Base-by-base conservation (phyloP, 495 filamentous ascomycete genomes). In the Penicillium malachiteum region DNA sequence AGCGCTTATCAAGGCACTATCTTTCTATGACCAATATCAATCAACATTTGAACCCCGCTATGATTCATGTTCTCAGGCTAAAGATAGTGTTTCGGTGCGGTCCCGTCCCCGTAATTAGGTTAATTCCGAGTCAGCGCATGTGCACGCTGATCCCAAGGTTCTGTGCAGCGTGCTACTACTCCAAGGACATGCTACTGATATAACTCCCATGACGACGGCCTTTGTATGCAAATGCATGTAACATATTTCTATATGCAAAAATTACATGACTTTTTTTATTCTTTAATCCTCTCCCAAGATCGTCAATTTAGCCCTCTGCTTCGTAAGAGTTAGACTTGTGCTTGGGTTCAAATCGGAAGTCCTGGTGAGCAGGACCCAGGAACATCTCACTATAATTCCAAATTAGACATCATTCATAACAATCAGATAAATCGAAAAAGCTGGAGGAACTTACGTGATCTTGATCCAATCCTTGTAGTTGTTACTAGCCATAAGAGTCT, bases 401-500 rank as follows among this genome's bases (percentile, higher is more conserved):
- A 12, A 51, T 71, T 60, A 67, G 62, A 42, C 18, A 35, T 44
- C 0, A 46, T 42, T 39, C 33, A 43, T 50, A 26, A 26, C 21
- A 26, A 26, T 11, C 3, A 50, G 1, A 50, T 12, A 10, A 13
- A 30, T 5, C 12, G 30, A 33, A 16, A 43, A 3, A n/a, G 10
- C 5, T 21, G 2, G 48, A 41, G 30, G 51, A 48, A 74, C 86
- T 70, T 81, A 95, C 91, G 89, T 94, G 65, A 98, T 95, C 79
- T 96, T 97, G 63, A 98, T 89, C 94, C 94, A 98, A 71, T 98
- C 94, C 74, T 85, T 88, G 71, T 95, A 96, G 70, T 97, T 87
- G 37, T 82, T 82, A 74, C 92, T 96, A 9, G 83, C 86, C 72
- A 98, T 73, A 57, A 98, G 73, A 42, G 90, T 95, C 81, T 98